These are phyloP conservation scores for Melaleuca quinquenervia DNA, from an alignment of 345 rosid species.

Conservation along the genomic window DNA sequence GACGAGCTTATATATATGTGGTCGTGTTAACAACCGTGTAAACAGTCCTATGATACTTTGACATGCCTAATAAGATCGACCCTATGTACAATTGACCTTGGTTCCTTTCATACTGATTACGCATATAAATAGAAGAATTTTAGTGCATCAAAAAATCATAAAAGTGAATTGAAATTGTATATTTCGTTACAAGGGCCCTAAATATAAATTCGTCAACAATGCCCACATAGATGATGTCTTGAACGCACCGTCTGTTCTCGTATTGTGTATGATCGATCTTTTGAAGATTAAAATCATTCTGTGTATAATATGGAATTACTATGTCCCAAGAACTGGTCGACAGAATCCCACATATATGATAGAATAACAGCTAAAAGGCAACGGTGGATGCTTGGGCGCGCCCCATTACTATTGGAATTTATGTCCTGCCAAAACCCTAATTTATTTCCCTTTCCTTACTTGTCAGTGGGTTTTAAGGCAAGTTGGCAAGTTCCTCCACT, in stretches of 20 bases:
- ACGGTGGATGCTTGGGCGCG: not conserved
- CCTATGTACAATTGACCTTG: too few species aligned
- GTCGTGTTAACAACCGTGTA: not conserved
- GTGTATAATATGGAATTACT: too few species aligned
- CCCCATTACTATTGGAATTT: not conserved
- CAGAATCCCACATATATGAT: not conserved
- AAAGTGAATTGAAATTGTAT: not conserved
- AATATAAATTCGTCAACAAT: not conserved
- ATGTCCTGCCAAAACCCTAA: not conserved
- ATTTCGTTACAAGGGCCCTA: not conserved
- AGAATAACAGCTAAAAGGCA: not conserved
- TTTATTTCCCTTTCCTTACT: not conserved
- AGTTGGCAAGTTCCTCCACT: not conserved
- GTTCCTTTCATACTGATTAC: not conserved
- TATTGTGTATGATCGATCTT: not conserved
- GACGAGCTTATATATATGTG: not conserved
- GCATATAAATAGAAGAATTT: not conserved
- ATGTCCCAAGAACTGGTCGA: not conserved
- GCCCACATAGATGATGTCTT: not conserved
- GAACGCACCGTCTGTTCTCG: not conserved
- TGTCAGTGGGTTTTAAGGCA: not conserved
- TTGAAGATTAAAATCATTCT: not conserved
- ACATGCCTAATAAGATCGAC: not conserved
- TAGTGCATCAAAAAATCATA: not conserved
- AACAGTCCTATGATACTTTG: not conserved